Conservation (phyloP, 179 eudicot genomes). For the Sideroxylon spinosum region DNA sequence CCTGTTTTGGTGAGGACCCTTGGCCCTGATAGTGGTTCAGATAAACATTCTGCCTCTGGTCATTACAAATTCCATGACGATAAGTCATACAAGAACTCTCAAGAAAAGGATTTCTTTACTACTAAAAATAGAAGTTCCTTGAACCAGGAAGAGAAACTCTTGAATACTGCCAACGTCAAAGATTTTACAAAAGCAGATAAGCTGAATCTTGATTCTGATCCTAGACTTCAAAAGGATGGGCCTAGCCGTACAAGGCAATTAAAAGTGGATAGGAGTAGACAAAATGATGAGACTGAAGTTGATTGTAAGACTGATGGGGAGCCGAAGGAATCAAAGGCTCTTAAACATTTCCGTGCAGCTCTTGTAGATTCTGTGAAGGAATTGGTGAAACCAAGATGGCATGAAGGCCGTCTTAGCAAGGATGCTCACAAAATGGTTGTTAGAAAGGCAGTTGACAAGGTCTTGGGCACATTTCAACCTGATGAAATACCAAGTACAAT, state of each 20-base stretch:
- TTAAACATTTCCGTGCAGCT: conserved; percentile 68
- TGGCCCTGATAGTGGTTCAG: conserved; percentile 22
- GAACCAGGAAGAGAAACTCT: conserved; percentile 39
- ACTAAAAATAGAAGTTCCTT: conserved; percentile 31
- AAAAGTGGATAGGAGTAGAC: conserved; percentile 37
- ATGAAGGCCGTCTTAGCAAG: conserved; percentile 69
- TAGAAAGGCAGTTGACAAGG: conserved; percentile 75
- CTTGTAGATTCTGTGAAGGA: conserved; percentile 78
- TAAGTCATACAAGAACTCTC: conserved; percentile 27
- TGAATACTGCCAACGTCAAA: conserved; percentile 34
- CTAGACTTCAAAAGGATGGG: conserved; percentile 24
- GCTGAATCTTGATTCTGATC: conserved; percentile 23
- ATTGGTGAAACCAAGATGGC: conserved; percentile 80
- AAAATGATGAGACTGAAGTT: conserved; percentile 31
- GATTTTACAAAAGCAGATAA: conserved; percentile 33
- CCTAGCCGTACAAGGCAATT: conserved; percentile 27
- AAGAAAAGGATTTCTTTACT: conserved; percentile 29
- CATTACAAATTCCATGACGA: conserved; percentile 19
- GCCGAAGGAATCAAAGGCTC: conserved; percentile 48
- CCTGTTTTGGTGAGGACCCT: conserved; percentile 17
- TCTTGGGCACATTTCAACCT: conserved; percentile 60
- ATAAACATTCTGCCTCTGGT: conserved; percentile 27
- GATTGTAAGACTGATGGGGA: conserved; percentile 33
- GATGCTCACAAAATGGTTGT: conserved; percentile 85
- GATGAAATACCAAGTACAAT: conserved; percentile 57